phyloP scores from a whole-genome alignment of 345 rosid genomes.

The Bretschneidera sinensis region DNA sequence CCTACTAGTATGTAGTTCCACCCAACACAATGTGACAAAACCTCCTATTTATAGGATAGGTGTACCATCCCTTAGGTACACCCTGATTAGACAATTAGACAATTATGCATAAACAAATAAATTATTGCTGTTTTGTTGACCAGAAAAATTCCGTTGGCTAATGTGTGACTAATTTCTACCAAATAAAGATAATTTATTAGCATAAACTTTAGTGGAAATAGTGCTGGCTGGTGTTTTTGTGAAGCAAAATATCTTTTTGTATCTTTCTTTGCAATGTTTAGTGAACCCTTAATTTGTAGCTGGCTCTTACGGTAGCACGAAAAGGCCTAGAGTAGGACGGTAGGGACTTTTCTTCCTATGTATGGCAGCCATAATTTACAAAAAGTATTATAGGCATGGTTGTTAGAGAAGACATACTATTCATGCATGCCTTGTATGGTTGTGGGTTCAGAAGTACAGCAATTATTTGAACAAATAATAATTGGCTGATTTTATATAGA shows the following conservation, averaged over 20 bases:
- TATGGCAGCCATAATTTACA: slow-evolving; percentile 21
- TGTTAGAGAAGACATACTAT: slow-evolving; percentile 1
- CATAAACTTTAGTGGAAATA: no score
- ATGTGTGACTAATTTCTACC: no score
- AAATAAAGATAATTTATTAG: no score
- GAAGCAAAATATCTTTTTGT: background rate
- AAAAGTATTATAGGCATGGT: slow-evolving; percentile 8
- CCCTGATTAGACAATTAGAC: slow-evolving; percentile 1
- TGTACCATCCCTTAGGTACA: slow-evolving; percentile 17
- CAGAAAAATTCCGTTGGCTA: no score
- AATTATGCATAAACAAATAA: background rate
- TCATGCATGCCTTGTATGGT: slow-evolving; percentile 14
- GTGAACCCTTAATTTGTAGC: slow-evolving; percentile 14
- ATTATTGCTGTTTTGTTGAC: no score
- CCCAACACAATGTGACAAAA: background rate
- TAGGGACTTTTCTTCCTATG: slow-evolving; percentile 9
- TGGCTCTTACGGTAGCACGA: slow-evolving; percentile 16
- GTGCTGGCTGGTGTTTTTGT: background rate
- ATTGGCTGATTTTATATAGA: background rate
- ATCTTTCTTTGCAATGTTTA: slow-evolving; percentile 11
- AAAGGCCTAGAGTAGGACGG: slow-evolving; percentile 7
- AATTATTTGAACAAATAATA: slow-evolving; percentile 1
- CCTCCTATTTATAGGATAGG: background rate
- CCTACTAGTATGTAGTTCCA: background rate
- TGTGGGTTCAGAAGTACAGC: slow-evolving; percentile 25